Evolutionary conservation across 2,329 filamentous ascomycete species (phyloP).

Genomic region (Onygenales sp.): DNA sequence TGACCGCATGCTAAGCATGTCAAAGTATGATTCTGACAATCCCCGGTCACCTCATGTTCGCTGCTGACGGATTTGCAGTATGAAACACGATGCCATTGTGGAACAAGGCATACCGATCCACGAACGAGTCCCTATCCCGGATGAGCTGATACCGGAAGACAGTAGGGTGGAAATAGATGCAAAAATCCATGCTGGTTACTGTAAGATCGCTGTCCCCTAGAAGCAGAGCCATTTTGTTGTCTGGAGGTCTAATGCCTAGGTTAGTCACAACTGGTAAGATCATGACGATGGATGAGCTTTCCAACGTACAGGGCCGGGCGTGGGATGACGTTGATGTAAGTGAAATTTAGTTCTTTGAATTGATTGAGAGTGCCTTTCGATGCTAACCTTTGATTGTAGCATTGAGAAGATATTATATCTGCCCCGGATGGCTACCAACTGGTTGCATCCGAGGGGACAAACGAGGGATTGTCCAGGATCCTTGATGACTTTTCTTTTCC

Average conservation of each 20-base stretch:
- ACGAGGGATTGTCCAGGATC: neutral
- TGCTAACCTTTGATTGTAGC: slow-evolving; percentile 1
- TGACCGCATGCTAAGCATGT: slow-evolving; percentile 97
- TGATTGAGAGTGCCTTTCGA: neutral
- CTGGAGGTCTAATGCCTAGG: slow-evolving; percentile 68
- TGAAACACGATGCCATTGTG: slow-evolving; percentile 45
- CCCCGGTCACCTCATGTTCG: neutral
- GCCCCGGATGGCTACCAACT: too few relatives aligned
- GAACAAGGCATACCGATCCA: slow-evolving; percentile 58
- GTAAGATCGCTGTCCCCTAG: slow-evolving; percentile 1
- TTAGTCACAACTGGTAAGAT: slow-evolving; percentile 74
- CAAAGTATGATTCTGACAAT: slow-evolving; percentile 53
- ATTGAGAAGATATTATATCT: neutral
- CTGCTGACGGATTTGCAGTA: slow-evolving; percentile 15
- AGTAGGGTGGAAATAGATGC: slow-evolving; percentile 98
- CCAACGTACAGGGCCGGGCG: slow-evolving; percentile 71
- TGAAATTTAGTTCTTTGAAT: neutral
- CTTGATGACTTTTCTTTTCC: neutral
- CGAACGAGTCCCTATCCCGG: slow-evolving; percentile 84
- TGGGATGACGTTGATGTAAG: slow-evolving; percentile 56
- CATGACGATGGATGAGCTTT: slow-evolving; percentile 72
- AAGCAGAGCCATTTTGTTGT: neutral
- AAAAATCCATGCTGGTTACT: slow-evolving; percentile 85
- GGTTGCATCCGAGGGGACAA: neutral
- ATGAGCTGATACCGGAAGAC: slow-evolving; percentile 87